Evolutionary conservation across 768 basidiomycete species (phyloP).

Genomic region (Cyathus striatus): DNA sequence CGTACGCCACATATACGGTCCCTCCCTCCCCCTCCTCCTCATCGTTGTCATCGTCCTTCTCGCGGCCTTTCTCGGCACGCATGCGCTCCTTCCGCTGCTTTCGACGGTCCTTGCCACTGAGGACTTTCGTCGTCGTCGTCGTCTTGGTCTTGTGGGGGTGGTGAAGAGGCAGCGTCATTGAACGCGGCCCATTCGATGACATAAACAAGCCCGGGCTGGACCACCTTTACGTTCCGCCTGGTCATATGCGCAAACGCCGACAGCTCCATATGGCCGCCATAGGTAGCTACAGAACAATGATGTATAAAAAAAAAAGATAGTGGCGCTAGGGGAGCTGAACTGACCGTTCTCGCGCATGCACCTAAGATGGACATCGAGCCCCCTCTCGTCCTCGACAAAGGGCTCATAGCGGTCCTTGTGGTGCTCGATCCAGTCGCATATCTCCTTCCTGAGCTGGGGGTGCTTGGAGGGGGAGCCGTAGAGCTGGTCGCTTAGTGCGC

Average conservation of each 20-base stretch:
- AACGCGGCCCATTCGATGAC: constrained; percentile 80
- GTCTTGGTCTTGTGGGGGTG: background rate
- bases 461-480: constrained; percentile 73
- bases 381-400: constrained; percentile 84
- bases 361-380: constrained; percentile 62
- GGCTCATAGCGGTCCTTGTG: constrained; percentile 74
- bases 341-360: constrained; percentile 78
- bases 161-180: constrained; percentile 26
- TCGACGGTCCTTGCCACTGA: constrained; percentile 2
- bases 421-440: constrained; percentile 77
- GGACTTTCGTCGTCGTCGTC: background rate
- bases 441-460: constrained; percentile 59
- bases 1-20: constrained; percentile 83
- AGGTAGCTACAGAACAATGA: constrained; percentile 52
- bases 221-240: constrained; percentile 79
- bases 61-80: constrained; percentile 4
- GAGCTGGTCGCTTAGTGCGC: constrained; percentile 84
- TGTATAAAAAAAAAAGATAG: constrained; percentile 2
- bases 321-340: constrained; percentile 12
- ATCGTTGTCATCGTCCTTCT: constrained; percentile 7
- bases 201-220: constrained; percentile 89
- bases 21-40: constrained; percentile 16
- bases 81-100: constrained; percentile 1
- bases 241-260: constrained; percentile 85
- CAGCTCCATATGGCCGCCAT: constrained; percentile 92